These are phyloP conservation scores for Golubevia pallescens DNA, from an alignment of 1,284 basidiomycete species.

Conservation along the genomic window DNA sequence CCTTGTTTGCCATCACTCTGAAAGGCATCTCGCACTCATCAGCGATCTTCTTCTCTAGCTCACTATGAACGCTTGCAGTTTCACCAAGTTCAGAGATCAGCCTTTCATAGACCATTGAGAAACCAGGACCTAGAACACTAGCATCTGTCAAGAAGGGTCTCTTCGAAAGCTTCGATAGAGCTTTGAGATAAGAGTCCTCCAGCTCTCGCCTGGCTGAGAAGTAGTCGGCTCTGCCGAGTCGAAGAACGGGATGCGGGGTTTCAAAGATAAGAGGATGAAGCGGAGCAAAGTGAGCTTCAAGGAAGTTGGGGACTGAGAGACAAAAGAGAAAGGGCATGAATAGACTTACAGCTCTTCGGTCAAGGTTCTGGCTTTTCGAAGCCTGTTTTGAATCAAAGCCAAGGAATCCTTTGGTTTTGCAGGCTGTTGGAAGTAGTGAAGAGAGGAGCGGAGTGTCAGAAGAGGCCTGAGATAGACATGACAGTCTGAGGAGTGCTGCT, in stretches of 20 bases:
- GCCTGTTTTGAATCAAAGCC: slow-evolving; percentile 22
- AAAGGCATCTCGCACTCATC: slow-evolving; percentile 47
- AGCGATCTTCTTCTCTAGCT: slow-evolving; percentile 41
- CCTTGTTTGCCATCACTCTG: slow-evolving; percentile 31
- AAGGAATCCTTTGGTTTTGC: neutral
- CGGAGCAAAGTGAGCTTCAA: neutral
- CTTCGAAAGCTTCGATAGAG: slow-evolving; percentile 50
- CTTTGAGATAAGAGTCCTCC: slow-evolving; percentile 53
- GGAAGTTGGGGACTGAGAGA: neutral
- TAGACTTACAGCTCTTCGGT: slow-evolving; percentile 44
- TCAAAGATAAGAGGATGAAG: neutral
- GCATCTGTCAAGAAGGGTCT: slow-evolving; percentile 45
- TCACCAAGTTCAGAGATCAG: slow-evolving; percentile 48
- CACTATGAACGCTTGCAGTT: slow-evolving; percentile 38
- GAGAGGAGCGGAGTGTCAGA: neutral
- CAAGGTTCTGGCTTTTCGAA: slow-evolving; percentile 46
- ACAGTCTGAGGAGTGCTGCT: no score
- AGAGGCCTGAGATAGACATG: neutral
- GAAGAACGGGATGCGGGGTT: neutral
- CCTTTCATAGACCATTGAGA: slow-evolving; percentile 47
- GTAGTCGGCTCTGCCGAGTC: slow-evolving; percentile 32
- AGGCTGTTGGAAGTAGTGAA: neutral
- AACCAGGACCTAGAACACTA: slow-evolving; percentile 34
- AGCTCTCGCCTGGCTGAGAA: slow-evolving; percentile 54
- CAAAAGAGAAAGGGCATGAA: neutral